Percentiles rank a stretch among this genome's conserved stretches.
These are phyloP conservation scores for Lentinula lateritia DNA, from an alignment of 768 basidiomycete genomes.

Conservation along the genomic window DNA sequence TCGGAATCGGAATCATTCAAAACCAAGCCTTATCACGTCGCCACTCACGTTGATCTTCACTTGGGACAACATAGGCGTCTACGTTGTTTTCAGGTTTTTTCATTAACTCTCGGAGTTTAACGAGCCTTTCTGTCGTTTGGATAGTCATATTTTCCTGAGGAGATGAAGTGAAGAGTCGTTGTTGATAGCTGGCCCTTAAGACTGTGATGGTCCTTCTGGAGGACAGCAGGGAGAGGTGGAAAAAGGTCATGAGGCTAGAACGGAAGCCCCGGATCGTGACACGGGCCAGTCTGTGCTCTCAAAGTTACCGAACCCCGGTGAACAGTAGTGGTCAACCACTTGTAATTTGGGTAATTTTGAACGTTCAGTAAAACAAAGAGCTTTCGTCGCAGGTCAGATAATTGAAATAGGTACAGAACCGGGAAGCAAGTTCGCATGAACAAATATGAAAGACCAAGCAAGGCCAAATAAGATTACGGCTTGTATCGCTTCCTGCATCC, in stretches of 20 bases:
- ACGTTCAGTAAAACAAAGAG: too few species aligned
- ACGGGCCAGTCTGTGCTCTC: too few species aligned
- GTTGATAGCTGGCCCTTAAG: neutral
- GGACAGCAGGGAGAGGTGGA: neutral
- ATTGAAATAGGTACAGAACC: too few species aligned
- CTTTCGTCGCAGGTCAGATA: too few species aligned
- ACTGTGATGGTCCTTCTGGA: neutral
- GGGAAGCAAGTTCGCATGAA: too few species aligned
- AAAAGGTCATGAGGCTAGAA: neutral
- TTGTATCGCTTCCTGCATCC: neutral
- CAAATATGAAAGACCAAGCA: neutral
- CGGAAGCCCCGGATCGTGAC: neutral
- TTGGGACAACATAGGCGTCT: slow-evolving; percentile 77
- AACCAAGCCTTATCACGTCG: neutral
- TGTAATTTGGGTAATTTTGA: too few species aligned
- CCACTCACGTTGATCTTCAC: slow-evolving; percentile 85
- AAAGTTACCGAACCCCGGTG: too few species aligned
- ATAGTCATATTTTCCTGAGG: slow-evolving; percentile 36
- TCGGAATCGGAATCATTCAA: neutral
- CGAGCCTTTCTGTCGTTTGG: slow-evolving; percentile 59
- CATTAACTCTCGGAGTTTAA: slow-evolving; percentile 68
- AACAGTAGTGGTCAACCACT: too few species aligned
- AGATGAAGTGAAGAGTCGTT: neutral
- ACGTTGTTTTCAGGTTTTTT: slow-evolving; percentile 39
- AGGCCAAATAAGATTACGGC: neutral